Evolutionary conservation across 179 eudicot genomes (phyloP), one percentile per base, ranked within the genome.

Genomic region (Spinacia oleracea): DNA sequence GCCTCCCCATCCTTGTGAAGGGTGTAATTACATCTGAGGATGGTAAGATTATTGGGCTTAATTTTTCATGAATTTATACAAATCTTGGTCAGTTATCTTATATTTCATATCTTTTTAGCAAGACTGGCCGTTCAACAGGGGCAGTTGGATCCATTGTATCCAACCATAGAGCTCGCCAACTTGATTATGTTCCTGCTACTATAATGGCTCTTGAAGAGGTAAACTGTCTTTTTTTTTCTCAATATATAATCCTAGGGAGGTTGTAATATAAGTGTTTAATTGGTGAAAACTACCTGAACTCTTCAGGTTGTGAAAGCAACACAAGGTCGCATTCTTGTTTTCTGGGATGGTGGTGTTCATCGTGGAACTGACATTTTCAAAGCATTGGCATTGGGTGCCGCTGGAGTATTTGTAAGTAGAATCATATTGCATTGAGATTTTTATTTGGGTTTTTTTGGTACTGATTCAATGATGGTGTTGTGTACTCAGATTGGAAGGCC

Each of bases 331-430:
- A 75, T 93, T 69, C 97, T 97, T 5, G 98, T 93, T 76, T 93
- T 91, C 89, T 81, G 91, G 89, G 97, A 93, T 84, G 98, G 97
- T 63, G 98, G 98, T 62, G 93, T 93, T 48, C 91, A 94, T 18
- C 97, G 97, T 83, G 98, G 97, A 85, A 91, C 98, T 18, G 98
- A 93, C 85, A 97, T 91, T 76, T 93, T 93, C 86, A 93, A 93
- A 88, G 98, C 98, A 35, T 84, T 93, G 86, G 98, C 98, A 38
- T 81, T 93, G 48, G 98, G 98, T 81, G 98, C 97, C 11, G 82
- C 94, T 81, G 98, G 98, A 72, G 83, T 93, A 78, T 93, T 93
- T 86, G 98, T 93, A 87, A 90, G 97, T 88, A 71, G 31, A 64
- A 29, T 31, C 34, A 70, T 5, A 67, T n/a, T 62, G 16, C 25